These are phyloP conservation scores for Candida hungchunana DNA, from an alignment of 805 yeast species.

Conservation along the genomic window DNA sequence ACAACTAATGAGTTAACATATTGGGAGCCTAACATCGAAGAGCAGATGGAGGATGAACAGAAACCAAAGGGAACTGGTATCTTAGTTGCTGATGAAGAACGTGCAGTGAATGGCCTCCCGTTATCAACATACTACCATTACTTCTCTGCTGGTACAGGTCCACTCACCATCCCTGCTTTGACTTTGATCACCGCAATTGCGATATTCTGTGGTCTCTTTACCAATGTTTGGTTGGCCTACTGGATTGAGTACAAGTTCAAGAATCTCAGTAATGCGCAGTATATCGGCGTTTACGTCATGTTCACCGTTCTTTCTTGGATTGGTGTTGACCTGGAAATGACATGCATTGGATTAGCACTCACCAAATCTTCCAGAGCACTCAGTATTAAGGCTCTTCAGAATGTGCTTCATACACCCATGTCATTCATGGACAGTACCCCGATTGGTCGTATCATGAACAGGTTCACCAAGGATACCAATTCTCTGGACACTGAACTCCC, in stretches of 20 bases:
- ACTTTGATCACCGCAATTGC: no score
- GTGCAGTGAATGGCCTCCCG: no score
- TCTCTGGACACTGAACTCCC: conserved; percentile 70
- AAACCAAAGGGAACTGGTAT: no score
- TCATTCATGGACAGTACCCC: conserved; percentile 79
- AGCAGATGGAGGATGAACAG: no score
- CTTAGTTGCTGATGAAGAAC: no score
- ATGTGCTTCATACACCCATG: conserved; percentile 71
- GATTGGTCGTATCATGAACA: conserved; percentile 7
- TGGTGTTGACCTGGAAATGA: conserved; percentile 30
- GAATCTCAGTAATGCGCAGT: conserved; percentile 42
- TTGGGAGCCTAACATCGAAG: not conserved
- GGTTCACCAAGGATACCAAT: conserved; percentile 73
- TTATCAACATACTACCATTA: no score
- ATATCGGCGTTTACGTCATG: conserved; percentile 63
- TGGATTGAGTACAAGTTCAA: conserved; percentile 60
- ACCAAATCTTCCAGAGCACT: conserved; percentile 13
- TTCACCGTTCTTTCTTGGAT: conserved; percentile 43
- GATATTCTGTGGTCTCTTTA: conserved; percentile 47
- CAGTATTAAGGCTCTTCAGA: conserved; percentile 47
- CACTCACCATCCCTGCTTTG: no score
- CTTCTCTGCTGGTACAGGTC: no score
- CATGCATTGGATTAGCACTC: conserved; percentile 10
- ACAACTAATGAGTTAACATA: no score
- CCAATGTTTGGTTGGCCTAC: conserved; percentile 73